phyloP scores from a whole-genome alignment of 345 rosid genomes.

The Gossypium raimondii region DNA sequence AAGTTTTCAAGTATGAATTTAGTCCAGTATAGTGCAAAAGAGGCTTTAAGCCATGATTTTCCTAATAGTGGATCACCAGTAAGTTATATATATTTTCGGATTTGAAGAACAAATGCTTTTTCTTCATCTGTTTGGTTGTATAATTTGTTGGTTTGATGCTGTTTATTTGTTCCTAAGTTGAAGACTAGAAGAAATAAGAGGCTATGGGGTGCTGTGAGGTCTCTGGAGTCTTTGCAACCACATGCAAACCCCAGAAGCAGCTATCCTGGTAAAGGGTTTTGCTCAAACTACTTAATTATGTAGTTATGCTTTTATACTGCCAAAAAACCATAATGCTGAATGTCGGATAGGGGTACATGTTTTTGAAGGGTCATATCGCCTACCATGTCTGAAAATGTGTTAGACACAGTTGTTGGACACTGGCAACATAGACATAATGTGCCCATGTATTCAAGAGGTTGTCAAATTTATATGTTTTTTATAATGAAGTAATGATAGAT shows the following conservation, averaged over 20 bases:
- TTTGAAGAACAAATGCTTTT: neutral
- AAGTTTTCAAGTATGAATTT: slow-evolving; percentile 59
- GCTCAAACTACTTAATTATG: slow-evolving; percentile 10
- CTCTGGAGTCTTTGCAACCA: slow-evolving; percentile 72
- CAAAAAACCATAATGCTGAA: neutral
- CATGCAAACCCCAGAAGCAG: slow-evolving; percentile 82
- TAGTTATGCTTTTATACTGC: neutral
- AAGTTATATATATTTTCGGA: neutral
- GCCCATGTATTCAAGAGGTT: neutral
- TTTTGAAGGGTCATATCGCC: neutral
- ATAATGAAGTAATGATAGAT: neutral
- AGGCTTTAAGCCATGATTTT: slow-evolving; percentile 48
- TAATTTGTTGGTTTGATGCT: neutral
- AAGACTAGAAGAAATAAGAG: slow-evolving; percentile 55
- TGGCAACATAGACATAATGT: neutral
- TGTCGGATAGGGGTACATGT: neutral
- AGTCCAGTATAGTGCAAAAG: slow-evolving; percentile 46
- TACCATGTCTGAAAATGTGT: neutral
- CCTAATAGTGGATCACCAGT: slow-evolving; percentile 48
- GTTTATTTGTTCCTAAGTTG: slow-evolving; percentile 19
- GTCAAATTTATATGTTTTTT: slow-evolving; percentile 8
- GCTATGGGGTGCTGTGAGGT: slow-evolving; percentile 77
- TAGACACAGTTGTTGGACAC: neutral
- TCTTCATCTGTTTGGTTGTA: slow-evolving; percentile 1
- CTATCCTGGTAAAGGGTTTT: slow-evolving; percentile 61